phyloP scores from a whole-genome alignment of 2,329 filamentous ascomycete genomes.

The Plenodomus biglobosus region DNA sequence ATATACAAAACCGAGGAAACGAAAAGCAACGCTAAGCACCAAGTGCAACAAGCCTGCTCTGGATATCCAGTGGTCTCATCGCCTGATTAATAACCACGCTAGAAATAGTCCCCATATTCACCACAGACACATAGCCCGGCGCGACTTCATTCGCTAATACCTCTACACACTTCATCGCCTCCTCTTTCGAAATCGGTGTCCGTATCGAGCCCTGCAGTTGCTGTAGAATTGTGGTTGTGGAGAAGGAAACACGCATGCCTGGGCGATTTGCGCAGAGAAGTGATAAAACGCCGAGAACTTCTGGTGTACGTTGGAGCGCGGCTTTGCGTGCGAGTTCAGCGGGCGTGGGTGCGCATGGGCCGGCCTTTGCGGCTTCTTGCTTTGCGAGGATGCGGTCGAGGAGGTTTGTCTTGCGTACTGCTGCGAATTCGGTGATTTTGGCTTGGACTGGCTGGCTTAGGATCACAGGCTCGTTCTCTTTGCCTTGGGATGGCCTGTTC shows the following conservation, averaged over 20 bases:
- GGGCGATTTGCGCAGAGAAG: constrained; percentile 45
- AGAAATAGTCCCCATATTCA: constrained; percentile 44
- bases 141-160: constrained; percentile 49
- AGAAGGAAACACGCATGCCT: constrained; percentile 47
- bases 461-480: constrained; percentile 33
- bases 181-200: constrained; percentile 50
- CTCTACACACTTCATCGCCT: constrained; percentile 48
- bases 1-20: no score
- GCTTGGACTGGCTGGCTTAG: constrained; percentile 20
- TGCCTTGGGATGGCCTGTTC: constrained; percentile 28
- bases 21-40: no score
- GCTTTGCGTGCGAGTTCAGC: constrained; percentile 50
- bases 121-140: constrained; percentile 47
- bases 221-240: constrained; percentile 47
- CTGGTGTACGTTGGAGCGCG: constrained; percentile 51
- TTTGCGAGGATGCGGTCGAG: constrained; percentile 56
- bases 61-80: constrained; percentile 39
- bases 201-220: constrained; percentile 50
- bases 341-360: constrained; percentile 44
- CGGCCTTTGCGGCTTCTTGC: constrained; percentile 45
- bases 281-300: constrained; percentile 48
- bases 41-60: constrained; percentile 33
- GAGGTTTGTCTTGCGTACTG: constrained; percentile 49
- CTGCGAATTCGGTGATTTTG: constrained; percentile 44
- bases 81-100: constrained; percentile 48